Evolutionary conservation across 257 asterid genomes (phyloP).

Genomic region (Voacanga thouarsii): DNA sequence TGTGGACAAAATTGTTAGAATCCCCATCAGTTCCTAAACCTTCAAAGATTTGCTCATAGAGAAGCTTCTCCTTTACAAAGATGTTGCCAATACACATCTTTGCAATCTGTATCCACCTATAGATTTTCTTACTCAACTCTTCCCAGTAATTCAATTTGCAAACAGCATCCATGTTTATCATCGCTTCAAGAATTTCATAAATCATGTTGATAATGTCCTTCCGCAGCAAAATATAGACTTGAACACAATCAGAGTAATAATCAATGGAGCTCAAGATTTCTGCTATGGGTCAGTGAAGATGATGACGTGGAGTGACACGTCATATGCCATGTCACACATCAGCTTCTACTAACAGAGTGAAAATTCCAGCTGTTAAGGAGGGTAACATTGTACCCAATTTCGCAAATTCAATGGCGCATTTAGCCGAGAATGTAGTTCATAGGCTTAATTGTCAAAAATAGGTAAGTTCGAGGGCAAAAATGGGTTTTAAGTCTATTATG

Average conservation of each 20-base stretch:
- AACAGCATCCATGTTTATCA: constrained; percentile 58
- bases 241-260: constrained; percentile 58
- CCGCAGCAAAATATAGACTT: constrained; percentile 62
- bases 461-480: too few relatives aligned
- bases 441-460: too few relatives aligned
- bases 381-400: too few relatives aligned
- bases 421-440: too few relatives aligned
- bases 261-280: constrained; percentile 59
- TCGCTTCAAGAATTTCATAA: constrained; percentile 49
- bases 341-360: too few relatives aligned
- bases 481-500: too few relatives aligned
- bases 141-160: constrained; percentile 58
- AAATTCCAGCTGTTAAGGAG: too few relatives aligned
- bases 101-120: constrained; percentile 73
- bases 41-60: constrained; percentile 65
- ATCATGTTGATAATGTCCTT: constrained; percentile 55
- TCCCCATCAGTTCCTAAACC: constrained; percentile 50
- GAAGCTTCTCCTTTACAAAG: constrained; percentile 59
- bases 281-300: too few relatives aligned
- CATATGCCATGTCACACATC: too few relatives aligned
- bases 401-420: too few relatives aligned
- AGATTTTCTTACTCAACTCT: constrained; percentile 61
- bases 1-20: constrained; percentile 45
- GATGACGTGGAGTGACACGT: too few relatives aligned
- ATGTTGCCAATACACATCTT: constrained; percentile 58